Evolutionary conservation across 2,329 filamentous ascomycete species (phyloP), one percentile per base, ranked within the genome.

Genomic region (Bipolaris oryzae): DNA sequence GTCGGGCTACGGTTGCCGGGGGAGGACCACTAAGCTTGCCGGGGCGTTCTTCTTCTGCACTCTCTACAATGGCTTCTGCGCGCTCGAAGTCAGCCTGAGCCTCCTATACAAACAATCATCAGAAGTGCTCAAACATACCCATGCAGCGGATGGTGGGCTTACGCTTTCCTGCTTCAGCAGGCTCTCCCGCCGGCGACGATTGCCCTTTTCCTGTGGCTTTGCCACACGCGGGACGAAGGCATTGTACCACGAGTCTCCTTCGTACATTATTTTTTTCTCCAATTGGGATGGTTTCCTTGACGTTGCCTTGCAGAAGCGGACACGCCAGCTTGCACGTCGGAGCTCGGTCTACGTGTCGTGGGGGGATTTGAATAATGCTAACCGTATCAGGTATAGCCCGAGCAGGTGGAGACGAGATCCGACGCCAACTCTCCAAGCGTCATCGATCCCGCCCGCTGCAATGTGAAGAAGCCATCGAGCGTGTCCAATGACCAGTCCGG

Each of bases 201-300:
- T 83, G 38, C 35, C 53, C 55, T 57, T 57, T 21, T 62, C 59
- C 25, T 53, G 58, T 41, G 61, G 55, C 62, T 82, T 78, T 55
- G 83, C 78, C 51, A 84, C 77, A 53, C 89, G 85, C 23, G 89
- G 85, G 62, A 90, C 85, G 71, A 91, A 88, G 73, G 84, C 76
- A 68, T 76, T 91, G 78, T 93, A 92, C 90, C 90, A 94, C 28
- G 89, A 87, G 76, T 94, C 90, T 56, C 62, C 67, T 77, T 94
- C 90, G 75, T 91, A 91, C 89, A 92, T 31, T 31, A 31, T 31
- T 31, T 65, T 45, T 46, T 41, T 34, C 34, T 41, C 39, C 55
- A 35, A 31, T 45, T 41, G 21, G 35, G 46, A 31, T 44, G 39
- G 45, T 48, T 38, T 48, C 16, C 31, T 51, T 16, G 18, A 20